These are phyloP conservation scores for Vigna hirtella DNA, from an alignment of 306 rosid species.

Conservation along the genomic window DNA sequence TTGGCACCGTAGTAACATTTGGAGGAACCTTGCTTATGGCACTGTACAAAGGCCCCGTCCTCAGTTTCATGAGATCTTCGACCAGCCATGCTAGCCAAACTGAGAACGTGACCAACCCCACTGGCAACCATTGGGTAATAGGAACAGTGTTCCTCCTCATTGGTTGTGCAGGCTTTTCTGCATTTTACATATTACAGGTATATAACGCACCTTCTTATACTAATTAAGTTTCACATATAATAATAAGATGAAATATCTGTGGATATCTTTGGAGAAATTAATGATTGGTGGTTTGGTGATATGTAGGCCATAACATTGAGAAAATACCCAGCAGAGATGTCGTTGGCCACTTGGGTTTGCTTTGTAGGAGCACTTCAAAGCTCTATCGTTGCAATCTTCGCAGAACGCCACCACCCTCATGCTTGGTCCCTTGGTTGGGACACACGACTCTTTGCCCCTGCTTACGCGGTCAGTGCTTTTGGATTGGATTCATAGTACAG, in stretches of 20 bases:
- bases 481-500: not conserved
- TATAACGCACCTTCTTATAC: not conserved
- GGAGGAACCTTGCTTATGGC: conserved; percentile 87
- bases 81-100: conserved; percentile 9
- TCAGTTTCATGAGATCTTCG: conserved; percentile 42
- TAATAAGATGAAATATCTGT: not conserved
- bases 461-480: conserved; percentile 60
- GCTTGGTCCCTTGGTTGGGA: conserved; percentile 79
- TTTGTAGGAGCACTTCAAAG: conserved; percentile 71
- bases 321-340: conserved; percentile 73
- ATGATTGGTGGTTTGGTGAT: not conserved
- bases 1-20: conserved; percentile 74
- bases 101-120: conserved; percentile 37
- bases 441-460: conserved; percentile 64
- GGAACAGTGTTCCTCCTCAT: conserved; percentile 70
- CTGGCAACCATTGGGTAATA: conserved; percentile 52
- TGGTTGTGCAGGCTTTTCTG: conserved; percentile 74
- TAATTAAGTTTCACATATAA: not conserved
- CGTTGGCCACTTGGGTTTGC: conserved; percentile 77
- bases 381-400: conserved; percentile 52
- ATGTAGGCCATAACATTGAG: conserved; percentile 72
- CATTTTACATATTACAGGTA: conserved; percentile 58
- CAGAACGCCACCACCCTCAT: conserved; percentile 56
- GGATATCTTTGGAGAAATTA: not conserved
- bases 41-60: conserved; percentile 72